Base-by-base conservation (phyloP, 108 stramenopile species). In the Skeletonema menzelii region DNA sequence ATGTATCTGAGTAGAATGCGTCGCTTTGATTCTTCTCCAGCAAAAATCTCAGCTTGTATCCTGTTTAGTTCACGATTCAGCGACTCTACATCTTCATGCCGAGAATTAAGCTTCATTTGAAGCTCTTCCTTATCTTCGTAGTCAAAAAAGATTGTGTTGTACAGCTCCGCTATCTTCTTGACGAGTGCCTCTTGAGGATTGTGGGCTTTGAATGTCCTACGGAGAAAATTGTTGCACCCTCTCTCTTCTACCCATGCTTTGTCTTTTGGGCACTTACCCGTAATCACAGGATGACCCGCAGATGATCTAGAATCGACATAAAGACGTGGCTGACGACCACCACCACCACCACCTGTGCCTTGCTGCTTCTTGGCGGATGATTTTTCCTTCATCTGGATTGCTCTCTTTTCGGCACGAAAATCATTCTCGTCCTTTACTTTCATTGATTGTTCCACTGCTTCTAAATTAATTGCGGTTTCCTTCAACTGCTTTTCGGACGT, bases 11-110 rank as follows among this genome's bases (percentile, higher is more conserved):
- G 71, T 19, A 95, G 80, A 32, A 90, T 91, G 2, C 91, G 77
- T 8, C 92, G 79, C 85, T 93, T 92, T 14, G 94, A 93, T 47
- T 95, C 94, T 76, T 95, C 94, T 65, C 93, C 92, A 14, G 61
- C 46, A 24, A 68, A 79, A 28, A 95, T 72, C 59, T 72, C 53
- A 28, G 67, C 60, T 55, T 91, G 86, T 46, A 84, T 75, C 42
- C 59, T 74, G 13, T 70, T 68, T 37, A 80, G 37, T 37, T 82
- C 77, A 30, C 68, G 81, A 32, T 81, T 56, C 13, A 84, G 27
- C 27, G 67, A 70, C 55, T 82, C 88, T 46, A 90, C 42, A 42
- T 86, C 82, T 34, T 73, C 80, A 17, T 77, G 80, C 26, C 85
- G 31, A 6, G 47, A 58, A 37, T 73, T 74, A 8, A 87, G 22